phyloP scores from a whole-genome alignment of 768 basidiomycete genomes.

The Hericium alpestre region DNA sequence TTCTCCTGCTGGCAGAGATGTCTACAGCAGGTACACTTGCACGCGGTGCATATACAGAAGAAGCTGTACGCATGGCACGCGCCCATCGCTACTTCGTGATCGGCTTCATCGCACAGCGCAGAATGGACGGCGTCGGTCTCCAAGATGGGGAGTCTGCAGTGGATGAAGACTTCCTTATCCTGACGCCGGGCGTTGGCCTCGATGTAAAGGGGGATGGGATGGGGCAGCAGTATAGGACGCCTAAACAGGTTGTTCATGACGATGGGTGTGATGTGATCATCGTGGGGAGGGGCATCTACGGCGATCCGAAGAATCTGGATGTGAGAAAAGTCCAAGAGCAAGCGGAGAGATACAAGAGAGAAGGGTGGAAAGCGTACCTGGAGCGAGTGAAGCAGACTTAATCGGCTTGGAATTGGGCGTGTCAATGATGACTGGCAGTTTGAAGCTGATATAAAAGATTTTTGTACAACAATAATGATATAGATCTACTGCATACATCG shows the following conservation, averaged over 20 bases:
- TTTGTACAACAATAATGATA: not conserved
- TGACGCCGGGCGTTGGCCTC: slow-evolving; percentile 89
- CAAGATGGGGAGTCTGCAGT: slow-evolving; percentile 13
- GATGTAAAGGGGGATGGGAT: slow-evolving; percentile 43
- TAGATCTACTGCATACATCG: not conserved
- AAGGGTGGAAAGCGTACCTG: slow-evolving; percentile 88
- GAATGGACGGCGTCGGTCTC: slow-evolving; percentile 61
- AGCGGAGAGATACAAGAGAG: slow-evolving; percentile 74
- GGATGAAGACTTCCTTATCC: slow-evolving; percentile 72
- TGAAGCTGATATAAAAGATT: not conserved
- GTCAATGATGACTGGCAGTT: not conserved
- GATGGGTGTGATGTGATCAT: slow-evolving; percentile 94
- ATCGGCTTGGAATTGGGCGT: not conserved
- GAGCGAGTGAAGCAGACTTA: slow-evolving; percentile 17
- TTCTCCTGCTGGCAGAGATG: slow-evolving; percentile 94
- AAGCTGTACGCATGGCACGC: slow-evolving; percentile 82
- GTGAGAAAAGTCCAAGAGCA: slow-evolving; percentile 46
- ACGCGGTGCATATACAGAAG: slow-evolving; percentile 70
- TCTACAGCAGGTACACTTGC: slow-evolving; percentile 83
- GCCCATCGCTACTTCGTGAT: slow-evolving; percentile 78
- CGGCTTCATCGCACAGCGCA: slow-evolving; percentile 86
- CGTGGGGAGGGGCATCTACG: slow-evolving; percentile 92
- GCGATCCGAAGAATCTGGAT: slow-evolving; percentile 36
- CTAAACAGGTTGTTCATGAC: slow-evolving; percentile 67
- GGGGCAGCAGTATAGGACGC: slow-evolving; percentile 74